These are phyloP conservation scores for Boletus coccyginus DNA, from an alignment of 768 basidiomycete genomes.

Conservation along the genomic window DNA sequence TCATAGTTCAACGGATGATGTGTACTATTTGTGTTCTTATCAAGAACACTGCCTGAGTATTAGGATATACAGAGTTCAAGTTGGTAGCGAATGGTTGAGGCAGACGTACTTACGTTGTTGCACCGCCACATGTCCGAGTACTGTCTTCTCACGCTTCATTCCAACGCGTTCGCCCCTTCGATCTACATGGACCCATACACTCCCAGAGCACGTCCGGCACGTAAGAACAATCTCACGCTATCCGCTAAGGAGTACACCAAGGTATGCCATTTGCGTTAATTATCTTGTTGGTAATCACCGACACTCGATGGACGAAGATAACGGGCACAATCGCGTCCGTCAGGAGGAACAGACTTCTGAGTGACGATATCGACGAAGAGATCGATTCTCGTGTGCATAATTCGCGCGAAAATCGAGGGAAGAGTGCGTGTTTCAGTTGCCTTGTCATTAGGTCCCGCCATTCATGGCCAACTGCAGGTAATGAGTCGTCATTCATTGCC, in stretches of 20 bases:
- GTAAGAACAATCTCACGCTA: conserved; percentile 69
- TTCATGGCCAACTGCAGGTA: conserved; percentile 30
- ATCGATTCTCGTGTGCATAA: conserved; percentile 36
- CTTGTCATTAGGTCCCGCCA: background rate
- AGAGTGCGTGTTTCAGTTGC: conserved; percentile 28
- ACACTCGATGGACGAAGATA: conserved; percentile 44
- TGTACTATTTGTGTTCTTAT: background rate
- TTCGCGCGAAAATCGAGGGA: conserved; percentile 41
- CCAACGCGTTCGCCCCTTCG: conserved; percentile 6
- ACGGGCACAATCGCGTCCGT: conserved; percentile 82
- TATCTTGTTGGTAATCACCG: background rate
- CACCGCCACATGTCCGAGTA: conserved; percentile 14
- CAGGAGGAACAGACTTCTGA: conserved; percentile 57
- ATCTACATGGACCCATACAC: conserved; percentile 62
- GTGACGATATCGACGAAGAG: conserved; percentile 52
- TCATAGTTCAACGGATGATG: background rate
- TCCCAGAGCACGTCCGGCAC: conserved; percentile 50
- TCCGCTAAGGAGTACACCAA: conserved; percentile 78
- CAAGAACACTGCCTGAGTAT: background rate
- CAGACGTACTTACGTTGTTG: no score
- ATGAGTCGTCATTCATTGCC: conserved; percentile 80
- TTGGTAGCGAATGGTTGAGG: background rate
- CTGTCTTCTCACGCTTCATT: conserved; percentile 4
- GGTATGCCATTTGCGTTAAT: conserved; percentile 32
- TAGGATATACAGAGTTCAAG: background rate